These are phyloP conservation scores for Xylaria telfairii DNA, from an alignment of 495 filamentous ascomycete genomes.

Conservation along the genomic window DNA sequence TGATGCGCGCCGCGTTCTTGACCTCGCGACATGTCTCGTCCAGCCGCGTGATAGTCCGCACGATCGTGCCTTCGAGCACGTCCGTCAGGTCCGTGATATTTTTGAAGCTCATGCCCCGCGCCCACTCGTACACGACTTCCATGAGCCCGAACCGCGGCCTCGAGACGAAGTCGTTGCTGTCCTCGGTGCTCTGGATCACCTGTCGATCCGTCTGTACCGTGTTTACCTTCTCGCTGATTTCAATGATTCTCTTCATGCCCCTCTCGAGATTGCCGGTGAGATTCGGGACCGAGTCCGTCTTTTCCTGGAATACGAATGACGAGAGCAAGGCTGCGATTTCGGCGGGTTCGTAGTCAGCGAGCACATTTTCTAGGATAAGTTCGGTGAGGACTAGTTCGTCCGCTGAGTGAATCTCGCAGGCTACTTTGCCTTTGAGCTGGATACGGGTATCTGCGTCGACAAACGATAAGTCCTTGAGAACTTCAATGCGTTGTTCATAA, in stretches of 20 bases:
- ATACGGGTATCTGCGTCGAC: conserved; percentile 84
- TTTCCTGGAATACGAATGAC: conserved; percentile 98
- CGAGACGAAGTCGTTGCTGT: conserved; percentile 88
- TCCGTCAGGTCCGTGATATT: conserved; percentile 97
- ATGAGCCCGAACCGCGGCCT: conserved; percentile 88
- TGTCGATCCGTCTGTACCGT: conserved; percentile 84
- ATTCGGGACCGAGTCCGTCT: conserved; percentile 84
- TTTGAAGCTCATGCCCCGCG: conserved; percentile 95
- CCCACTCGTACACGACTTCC: conserved; percentile 99
- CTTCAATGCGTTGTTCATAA: conserved; percentile 92
- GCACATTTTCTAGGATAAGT: conserved; percentile 92
- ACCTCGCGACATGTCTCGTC: conserved; percentile 98
- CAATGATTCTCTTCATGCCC: conserved; percentile 84
- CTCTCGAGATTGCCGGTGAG: conserved; percentile 82
- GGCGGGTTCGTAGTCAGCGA: conserved; percentile 93
- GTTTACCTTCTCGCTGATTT: conserved; percentile 90
- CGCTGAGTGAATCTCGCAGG: conserved; percentile 96
- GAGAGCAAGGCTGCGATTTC: conserved; percentile 95
- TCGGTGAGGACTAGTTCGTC: conserved; percentile 98
- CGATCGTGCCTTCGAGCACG: conserved; percentile 95
- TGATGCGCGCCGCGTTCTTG: conserved; percentile 93
- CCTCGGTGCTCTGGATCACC: conserved; percentile 86
- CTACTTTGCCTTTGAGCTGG: conserved; percentile 95
- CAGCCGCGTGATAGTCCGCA: conserved; percentile 86
- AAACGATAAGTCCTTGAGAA: conserved; percentile 88